These are phyloP conservation scores for Nicotiana benthamiana DNA, from an alignment of 257 asterid species.

Conservation along the genomic window DNA sequence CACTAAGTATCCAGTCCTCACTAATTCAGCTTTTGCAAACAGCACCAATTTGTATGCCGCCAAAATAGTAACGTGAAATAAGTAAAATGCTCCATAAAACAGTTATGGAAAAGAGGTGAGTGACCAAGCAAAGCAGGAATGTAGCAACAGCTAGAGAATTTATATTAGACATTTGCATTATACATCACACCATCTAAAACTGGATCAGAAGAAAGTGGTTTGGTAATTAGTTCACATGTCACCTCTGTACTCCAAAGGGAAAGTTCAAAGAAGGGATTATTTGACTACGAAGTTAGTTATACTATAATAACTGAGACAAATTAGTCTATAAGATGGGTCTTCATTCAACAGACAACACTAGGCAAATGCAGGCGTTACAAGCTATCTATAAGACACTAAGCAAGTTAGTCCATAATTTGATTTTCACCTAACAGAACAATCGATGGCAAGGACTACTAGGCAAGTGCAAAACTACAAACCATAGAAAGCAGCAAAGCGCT, in stretches of 20 bases:
- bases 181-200: background rate
- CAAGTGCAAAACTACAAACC: background rate
- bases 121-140: background rate
- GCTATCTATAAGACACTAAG: background rate
- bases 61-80: background rate
- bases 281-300: background rate
- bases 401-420: background rate
- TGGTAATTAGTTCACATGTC: background rate
- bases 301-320: background rate
- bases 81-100: background rate
- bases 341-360: background rate
- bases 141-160: background rate
- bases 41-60: background rate
- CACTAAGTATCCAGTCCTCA: background rate
- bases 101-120: background rate
- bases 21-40: background rate
- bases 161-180: background rate
- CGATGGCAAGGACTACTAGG: background rate
- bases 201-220: background rate
- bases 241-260: background rate
- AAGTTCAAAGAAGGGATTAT: background rate
- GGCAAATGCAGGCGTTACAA: background rate
- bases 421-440: background rate
- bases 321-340: background rate
- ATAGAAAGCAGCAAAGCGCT: background rate